A percentile compares a stretch with the other conserved stretches of the same genome.
Evolutionary conservation across 2,329 filamentous ascomycete genomes (phyloP).

Genomic region (Whalleya microplaca): DNA sequence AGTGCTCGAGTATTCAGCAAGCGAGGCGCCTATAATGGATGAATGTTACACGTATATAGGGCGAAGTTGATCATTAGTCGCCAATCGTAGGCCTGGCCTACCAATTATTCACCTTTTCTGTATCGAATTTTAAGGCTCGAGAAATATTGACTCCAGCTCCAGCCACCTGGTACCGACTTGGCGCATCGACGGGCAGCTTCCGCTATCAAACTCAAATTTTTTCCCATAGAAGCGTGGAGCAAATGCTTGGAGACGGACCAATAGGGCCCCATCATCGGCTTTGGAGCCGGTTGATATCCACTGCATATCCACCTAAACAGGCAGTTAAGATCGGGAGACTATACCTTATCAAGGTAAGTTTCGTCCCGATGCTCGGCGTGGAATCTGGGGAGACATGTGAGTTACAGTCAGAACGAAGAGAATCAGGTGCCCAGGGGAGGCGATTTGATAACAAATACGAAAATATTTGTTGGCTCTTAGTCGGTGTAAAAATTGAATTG

Average conservation of each 20-base stretch:
- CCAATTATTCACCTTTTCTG: neutral
- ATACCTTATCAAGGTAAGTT: slow-evolving; percentile 25
- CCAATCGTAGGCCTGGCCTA: neutral
- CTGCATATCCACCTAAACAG: slow-evolving; percentile 9
- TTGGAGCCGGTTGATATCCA: slow-evolving; percentile 14
- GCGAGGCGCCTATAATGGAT: neutral
- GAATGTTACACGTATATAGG: neutral
- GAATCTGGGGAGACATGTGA: neutral
- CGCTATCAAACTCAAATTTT: slow-evolving; percentile 7
- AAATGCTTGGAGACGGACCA: slow-evolving; percentile 11
- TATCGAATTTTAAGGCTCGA: neutral
- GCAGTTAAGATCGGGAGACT: slow-evolving; percentile 15
- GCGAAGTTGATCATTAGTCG: neutral
- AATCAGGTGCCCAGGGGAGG: neutral
- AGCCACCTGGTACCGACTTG: neutral
- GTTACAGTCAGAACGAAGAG: neutral
- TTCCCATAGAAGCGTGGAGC: slow-evolving; percentile 7
- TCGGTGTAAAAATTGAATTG: neutral
- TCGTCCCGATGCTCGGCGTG: slow-evolving; percentile 31
- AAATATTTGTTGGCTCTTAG: neutral
- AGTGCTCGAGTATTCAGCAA: neutral
- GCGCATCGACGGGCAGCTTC: neutral
- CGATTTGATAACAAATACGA: slow-evolving; percentile 5
- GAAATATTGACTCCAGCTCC: neutral
- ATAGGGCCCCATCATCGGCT: slow-evolving; percentile 15